Percentiles rank a stretch among this genome's conserved stretches.
These are phyloP conservation scores for Neophaeococcomyces aloes DNA, from an alignment of 2,329 filamentous ascomycete species.

Conservation along the genomic window DNA sequence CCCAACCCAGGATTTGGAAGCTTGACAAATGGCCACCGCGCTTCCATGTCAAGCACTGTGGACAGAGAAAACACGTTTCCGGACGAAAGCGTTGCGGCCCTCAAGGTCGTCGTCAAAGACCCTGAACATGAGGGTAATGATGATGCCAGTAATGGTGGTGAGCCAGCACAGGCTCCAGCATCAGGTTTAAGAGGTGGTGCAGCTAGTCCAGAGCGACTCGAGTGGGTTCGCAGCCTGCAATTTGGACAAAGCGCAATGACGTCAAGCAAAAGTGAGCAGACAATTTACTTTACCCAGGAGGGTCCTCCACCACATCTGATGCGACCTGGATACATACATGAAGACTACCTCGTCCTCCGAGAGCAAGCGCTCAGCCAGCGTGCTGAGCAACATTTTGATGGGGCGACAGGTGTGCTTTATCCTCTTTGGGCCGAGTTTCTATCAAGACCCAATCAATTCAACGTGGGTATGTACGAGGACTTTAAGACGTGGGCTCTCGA, in stretches of 20 bases:
- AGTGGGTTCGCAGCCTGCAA: constrained; percentile 11
- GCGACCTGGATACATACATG: constrained; percentile 3
- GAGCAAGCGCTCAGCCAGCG: constrained; percentile 7
- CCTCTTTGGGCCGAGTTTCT: constrained; percentile 67
- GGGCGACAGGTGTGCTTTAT: constrained; percentile 43
- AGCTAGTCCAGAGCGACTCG: constrained; percentile 18
- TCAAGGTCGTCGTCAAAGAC: constrained; percentile 20
- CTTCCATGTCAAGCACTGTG: constrained; percentile 7
- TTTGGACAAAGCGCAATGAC: constrained; percentile 13
- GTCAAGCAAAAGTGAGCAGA: constrained; percentile 9
- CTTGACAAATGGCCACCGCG: constrained; percentile 7
- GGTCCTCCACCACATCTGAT: constrained; percentile 1
- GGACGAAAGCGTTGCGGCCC: constrained; percentile 19
- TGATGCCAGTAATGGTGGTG: constrained; percentile 6
- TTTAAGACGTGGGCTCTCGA: constrained; percentile 58
- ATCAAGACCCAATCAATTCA: constrained; percentile 53
- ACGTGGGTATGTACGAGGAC: constrained; percentile 63
- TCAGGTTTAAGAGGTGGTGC: constrained; percentile 18
- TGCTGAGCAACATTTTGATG: constrained; percentile 27
- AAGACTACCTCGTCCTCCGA: constrained; percentile 6
- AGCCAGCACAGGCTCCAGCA: neutral
- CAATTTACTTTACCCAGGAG: constrained; percentile 19
- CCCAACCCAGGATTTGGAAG: neutral
- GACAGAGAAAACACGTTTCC: constrained; percentile 19
- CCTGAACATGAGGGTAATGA: constrained; percentile 8